Percentiles rank a stretch among this genome's conserved stretches.
Conservation (phyloP, 2,329 filamentous ascomycete species). For the Fusarium sp. region DNA sequence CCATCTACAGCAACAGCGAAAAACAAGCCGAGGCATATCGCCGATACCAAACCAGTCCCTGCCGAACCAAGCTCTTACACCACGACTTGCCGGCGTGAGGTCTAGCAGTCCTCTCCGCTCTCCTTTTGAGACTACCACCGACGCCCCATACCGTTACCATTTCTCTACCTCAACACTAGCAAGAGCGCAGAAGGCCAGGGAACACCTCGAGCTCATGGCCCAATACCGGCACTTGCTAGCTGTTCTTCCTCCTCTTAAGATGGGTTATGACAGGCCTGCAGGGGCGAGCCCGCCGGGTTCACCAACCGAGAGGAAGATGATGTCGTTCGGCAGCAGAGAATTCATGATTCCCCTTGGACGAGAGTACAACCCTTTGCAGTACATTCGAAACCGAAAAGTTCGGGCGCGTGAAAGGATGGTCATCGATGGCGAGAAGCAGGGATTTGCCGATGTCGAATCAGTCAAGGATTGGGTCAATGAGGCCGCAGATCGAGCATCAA, state of each 20-base stretch:
- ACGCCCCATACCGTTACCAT: slow-evolving; percentile 64
- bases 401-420: slow-evolving; percentile 77
- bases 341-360: slow-evolving; percentile 63
- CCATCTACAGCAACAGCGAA: slow-evolving; percentile 75
- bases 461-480: slow-evolving; percentile 81
- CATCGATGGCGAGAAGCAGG: slow-evolving; percentile 76
- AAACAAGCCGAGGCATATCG: slow-evolving; percentile 66
- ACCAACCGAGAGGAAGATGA: slow-evolving; percentile 48
- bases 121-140: slow-evolving; percentile 54
- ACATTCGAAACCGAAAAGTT: slow-evolving; percentile 87
- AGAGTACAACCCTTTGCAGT: slow-evolving; percentile 89
- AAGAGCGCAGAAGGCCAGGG: slow-evolving; percentile 83
- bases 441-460: slow-evolving; percentile 75
- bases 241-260: slow-evolving; percentile 75
- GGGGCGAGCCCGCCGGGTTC: slow-evolving; percentile 55
- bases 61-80: slow-evolving; percentile 44
- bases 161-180: slow-evolving; percentile 82
- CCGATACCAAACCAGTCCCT: slow-evolving; percentile 60
- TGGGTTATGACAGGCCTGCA: slow-evolving; percentile 48
- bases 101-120: slow-evolving; percentile 57
- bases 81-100: slow-evolving; percentile 52
- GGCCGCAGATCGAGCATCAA: slow-evolving; percentile 55
- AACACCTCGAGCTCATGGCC: slow-evolving; percentile 82
- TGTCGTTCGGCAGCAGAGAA: slow-evolving; percentile 40
- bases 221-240: slow-evolving; percentile 85